Evolutionary conservation across 768 basidiomycete genomes (phyloP).

Genomic region (Lentinula boryana): DNA sequence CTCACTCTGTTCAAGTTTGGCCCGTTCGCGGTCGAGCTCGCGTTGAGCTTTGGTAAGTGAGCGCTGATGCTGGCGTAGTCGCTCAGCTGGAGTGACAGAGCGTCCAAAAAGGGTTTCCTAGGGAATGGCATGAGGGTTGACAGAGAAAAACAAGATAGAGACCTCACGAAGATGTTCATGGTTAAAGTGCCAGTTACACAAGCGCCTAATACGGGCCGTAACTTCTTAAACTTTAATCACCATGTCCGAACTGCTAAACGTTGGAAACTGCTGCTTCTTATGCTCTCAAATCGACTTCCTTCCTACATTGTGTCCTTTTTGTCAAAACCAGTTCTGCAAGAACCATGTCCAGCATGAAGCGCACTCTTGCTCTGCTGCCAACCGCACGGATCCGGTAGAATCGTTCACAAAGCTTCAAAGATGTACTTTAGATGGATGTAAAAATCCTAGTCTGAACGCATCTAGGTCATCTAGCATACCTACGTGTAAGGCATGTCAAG

Average conservation of each 20-base stretch:
- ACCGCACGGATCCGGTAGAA: not conserved
- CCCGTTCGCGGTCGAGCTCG: slow-evolving; percentile 93
- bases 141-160: slow-evolving; percentile 5
- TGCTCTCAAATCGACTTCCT: slow-evolving; percentile 71
- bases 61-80: slow-evolving; percentile 94
- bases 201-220: not conserved
- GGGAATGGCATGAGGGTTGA: not conserved
- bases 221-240: not conserved
- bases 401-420: slow-evolving; percentile 26
- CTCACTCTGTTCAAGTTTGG: slow-evolving; percentile 92
- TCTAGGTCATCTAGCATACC: slow-evolving; percentile 20
- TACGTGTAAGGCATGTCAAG: slow-evolving; percentile 46
- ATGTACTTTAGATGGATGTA: slow-evolving; percentile 48
- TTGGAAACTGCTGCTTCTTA: slow-evolving; percentile 65
- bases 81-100: slow-evolving; percentile 92
- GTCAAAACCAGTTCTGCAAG: slow-evolving; percentile 55
- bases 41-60: slow-evolving; percentile 95
- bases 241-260: slow-evolving; percentile 32
- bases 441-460: slow-evolving; percentile 42
- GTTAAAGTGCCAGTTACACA: slow-evolving; percentile 13
- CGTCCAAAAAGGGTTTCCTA: slow-evolving; percentile 96
- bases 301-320: slow-evolving; percentile 59
- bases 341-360: slow-evolving; percentile 52
- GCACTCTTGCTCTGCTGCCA: slow-evolving; percentile 46
- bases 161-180: slow-evolving; percentile 78